These are phyloP conservation scores for Coemansia sp. DNA, from an alignment of 192 early-diverging fungal species.

Conservation along the genomic window DNA sequence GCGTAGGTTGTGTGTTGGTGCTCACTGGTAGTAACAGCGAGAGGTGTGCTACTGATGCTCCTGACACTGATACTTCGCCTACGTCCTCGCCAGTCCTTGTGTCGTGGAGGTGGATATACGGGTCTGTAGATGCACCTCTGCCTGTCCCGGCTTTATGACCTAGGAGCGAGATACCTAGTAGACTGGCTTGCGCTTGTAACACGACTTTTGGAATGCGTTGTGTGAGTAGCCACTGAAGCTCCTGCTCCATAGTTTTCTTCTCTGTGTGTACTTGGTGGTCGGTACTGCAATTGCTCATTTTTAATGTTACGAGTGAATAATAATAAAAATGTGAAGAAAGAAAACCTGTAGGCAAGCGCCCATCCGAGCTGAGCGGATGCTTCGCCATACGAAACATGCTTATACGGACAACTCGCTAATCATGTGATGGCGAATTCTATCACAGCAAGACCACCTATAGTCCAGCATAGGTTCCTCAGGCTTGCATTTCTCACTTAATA, in stretches of 20 bases:
- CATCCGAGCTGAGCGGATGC: neutral
- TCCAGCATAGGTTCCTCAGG: no score
- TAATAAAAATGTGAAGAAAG: neutral
- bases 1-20: conserved; percentile 17
- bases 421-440: neutral
- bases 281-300: neutral
- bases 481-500: no score
- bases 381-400: neutral
- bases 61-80: conserved; percentile 28
- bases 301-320: neutral
- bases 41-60: conserved; percentile 32
- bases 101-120: conserved; percentile 4
- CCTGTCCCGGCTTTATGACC: neutral
- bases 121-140: conserved; percentile 10
- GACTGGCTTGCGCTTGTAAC: neutral
- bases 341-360: neutral
- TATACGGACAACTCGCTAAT: neutral
- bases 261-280: neutral
- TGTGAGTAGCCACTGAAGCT: conserved; percentile 35
- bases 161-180: conserved; percentile 20
- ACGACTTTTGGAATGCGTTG: conserved; percentile 42
- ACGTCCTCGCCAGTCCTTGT: conserved; percentile 5
- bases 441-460: no score
- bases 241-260: conserved; percentile 5
- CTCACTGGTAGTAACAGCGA: conserved; percentile 19